Evolutionary conservation across 2,329 filamentous ascomycete species (phyloP).

Genomic region (Fusarium siculi): DNA sequence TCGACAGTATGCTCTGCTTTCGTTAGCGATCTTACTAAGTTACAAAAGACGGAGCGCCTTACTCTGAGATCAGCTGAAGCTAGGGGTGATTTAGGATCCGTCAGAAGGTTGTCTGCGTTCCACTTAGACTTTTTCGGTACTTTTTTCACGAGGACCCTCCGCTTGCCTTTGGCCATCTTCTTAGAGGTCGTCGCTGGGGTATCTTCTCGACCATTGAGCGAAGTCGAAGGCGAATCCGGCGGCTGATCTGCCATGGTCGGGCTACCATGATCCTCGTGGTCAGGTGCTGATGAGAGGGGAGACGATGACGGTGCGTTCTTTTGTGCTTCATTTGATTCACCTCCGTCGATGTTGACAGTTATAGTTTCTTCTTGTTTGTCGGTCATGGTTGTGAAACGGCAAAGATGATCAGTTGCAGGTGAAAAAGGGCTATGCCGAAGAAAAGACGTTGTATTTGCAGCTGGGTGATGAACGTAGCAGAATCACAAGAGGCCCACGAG

Average conservation of each 20-base stretch:
- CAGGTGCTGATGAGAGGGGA: slow-evolving; percentile 22
- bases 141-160: slow-evolving; percentile 38
- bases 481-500: not conserved
- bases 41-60: not conserved
- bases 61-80: slow-evolving; percentile 53
- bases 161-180: slow-evolving; percentile 38
- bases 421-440: too few species aligned
- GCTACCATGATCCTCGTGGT: slow-evolving; percentile 2
- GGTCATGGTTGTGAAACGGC: slow-evolving; percentile 5
- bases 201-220: slow-evolving; percentile 5
- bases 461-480: too few species aligned
- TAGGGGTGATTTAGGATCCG: slow-evolving; percentile 52
- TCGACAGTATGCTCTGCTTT: slow-evolving; percentile 50
- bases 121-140: slow-evolving; percentile 49
- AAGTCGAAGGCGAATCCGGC: slow-evolving; percentile 23
- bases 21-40: not conserved
- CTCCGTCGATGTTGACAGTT: not conserved
- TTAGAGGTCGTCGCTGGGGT: not conserved
- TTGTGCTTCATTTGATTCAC: not conserved
- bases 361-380: not conserved
- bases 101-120: slow-evolving; percentile 50
- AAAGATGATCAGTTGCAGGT: too few species aligned
- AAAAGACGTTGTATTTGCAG: not conserved
- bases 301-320: slow-evolving; percentile 10
- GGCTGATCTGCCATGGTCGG: not conserved